These are phyloP conservation scores for Oryza rufipogon DNA, from an alignment of 176 grass and related monocot genomes.

Conservation along the genomic window DNA sequence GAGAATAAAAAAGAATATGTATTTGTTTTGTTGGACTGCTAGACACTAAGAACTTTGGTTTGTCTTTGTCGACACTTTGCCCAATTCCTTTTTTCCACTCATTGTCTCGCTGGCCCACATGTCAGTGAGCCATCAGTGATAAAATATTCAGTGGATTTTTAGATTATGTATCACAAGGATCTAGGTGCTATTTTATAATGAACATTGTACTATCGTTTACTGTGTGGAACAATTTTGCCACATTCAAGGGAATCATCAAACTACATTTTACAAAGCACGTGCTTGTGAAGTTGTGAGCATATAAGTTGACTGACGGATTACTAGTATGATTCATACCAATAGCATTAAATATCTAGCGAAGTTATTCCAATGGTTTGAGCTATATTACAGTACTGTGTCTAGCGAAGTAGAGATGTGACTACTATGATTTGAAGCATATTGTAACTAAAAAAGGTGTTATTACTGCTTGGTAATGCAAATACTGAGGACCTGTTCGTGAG, in stretches of 20 bases:
- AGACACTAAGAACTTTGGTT: constrained; percentile 20
- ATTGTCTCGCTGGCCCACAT: background rate
- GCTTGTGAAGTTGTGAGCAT: background rate
- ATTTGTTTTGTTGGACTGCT: background rate
- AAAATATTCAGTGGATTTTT: background rate
- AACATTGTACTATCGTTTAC: background rate
- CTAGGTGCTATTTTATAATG: background rate
- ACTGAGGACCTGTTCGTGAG: background rate
- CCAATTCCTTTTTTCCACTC: background rate
- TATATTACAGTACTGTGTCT: background rate
- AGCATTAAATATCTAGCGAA: background rate
- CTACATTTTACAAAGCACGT: background rate
- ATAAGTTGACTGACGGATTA: background rate
- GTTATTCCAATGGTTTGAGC: background rate
- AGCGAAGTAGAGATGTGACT: background rate
- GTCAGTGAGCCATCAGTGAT: background rate
- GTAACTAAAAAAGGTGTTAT: background rate
- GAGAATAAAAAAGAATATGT: background rate
- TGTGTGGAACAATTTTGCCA: background rate
- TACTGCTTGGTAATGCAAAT: constrained; percentile 13
- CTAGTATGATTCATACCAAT: background rate
- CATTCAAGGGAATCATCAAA: background rate
- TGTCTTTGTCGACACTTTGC: background rate
- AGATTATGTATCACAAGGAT: background rate
- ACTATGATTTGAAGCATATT: background rate